phyloP scores from a whole-genome alignment of 768 basidiomycete genomes.

The Rhodotorula babjevae region DNA sequence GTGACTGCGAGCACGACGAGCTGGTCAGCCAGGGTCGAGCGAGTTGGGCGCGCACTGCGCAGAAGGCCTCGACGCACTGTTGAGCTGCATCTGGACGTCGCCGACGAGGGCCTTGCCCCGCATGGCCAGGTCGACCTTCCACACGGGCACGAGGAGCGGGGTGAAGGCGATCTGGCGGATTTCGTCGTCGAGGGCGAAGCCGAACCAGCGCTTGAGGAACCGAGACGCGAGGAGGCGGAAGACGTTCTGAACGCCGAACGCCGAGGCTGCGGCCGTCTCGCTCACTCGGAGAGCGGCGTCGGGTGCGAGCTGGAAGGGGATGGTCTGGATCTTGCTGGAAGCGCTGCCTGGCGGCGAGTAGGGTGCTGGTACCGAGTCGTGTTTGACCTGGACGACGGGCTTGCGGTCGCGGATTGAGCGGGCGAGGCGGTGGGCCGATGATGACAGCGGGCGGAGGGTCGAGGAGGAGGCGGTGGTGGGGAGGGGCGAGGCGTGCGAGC shows the following conservation, averaged over 20 bases:
- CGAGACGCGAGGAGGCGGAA: conserved; percentile 13
- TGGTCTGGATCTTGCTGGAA: conserved; percentile 12
- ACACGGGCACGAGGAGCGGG: conserved; percentile 23
- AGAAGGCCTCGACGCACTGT: conserved; percentile 12
- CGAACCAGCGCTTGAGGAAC: conserved; percentile 16
- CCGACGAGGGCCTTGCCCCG: conserved; percentile 21
- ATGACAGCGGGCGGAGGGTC: not conserved
- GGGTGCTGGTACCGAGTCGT: not conserved
- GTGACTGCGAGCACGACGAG: not conserved
- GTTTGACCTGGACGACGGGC: not conserved
- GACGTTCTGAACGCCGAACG: conserved; percentile 23
- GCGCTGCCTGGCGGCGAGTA: not conserved
- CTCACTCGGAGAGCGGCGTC: not conserved
- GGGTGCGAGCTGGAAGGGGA: conserved; percentile 18
- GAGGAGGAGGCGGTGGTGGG: not conserved
- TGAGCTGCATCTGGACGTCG: conserved; percentile 11
- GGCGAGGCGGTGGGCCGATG: not conserved
- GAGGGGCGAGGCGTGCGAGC: not conserved
- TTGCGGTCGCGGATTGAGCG: not conserved
- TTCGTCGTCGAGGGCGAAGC: conserved; percentile 2
- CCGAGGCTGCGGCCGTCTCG: conserved; percentile 16
- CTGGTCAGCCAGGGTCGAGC: not conserved
- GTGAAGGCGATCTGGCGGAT: conserved; percentile 12
- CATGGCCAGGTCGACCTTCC: conserved; percentile 27
- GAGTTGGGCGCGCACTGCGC: no score